Conservation (phyloP, 139 green algal genomes). For the Tetraselmis striata region DNA sequence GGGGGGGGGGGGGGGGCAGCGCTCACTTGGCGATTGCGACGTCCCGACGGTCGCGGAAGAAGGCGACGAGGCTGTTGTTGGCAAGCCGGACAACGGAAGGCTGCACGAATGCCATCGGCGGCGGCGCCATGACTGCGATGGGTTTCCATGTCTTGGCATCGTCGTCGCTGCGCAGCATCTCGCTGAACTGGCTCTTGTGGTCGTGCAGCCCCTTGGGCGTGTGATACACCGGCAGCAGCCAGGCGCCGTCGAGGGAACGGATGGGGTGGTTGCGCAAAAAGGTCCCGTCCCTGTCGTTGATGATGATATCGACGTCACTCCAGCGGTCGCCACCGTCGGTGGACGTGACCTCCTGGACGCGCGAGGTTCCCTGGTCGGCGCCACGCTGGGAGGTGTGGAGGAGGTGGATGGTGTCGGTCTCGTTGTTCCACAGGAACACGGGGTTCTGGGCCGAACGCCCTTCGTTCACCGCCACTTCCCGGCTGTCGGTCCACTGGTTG, state of each 20-base stretch:
- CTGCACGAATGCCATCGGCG: neutral
- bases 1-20: too few species aligned
- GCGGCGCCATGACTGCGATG: neutral
- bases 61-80: neutral
- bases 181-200: neutral
- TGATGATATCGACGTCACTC: neutral
- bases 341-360: neutral
- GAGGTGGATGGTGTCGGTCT: neutral
- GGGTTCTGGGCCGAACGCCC: conserved; percentile 3
- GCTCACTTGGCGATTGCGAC: neutral
- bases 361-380: neutral
- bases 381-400: conserved; percentile 7
- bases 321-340: neutral
- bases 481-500: neutral
- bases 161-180: neutral
- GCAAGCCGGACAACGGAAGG: neutral
- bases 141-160: neutral
- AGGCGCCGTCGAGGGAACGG: neutral
- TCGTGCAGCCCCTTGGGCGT: neutral
- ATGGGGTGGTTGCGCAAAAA: neutral
- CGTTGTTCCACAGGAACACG: conserved; percentile 1
- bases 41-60: neutral
- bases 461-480: neutral
- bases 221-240: conserved; percentile 11
- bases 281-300: neutral